Evolutionary conservation across 1,284 basidiomycete genomes (phyloP), one percentile per base, ranked within the genome.

Genomic region (Cutaneotrichosporon dermatis): DNA sequence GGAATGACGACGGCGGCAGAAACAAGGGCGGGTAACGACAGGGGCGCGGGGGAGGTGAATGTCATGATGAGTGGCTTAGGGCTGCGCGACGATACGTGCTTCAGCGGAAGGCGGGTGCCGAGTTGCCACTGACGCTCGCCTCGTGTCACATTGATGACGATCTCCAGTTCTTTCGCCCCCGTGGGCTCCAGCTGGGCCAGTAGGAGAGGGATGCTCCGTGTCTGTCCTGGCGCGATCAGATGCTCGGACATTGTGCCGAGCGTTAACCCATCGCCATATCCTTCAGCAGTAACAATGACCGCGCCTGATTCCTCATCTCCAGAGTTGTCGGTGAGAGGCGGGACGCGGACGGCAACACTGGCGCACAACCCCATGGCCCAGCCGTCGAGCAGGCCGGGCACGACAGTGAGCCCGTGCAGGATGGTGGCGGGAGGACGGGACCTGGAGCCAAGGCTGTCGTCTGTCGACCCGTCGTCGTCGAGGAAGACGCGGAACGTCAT

Each of bases 341-440:
- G 57, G 2, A 55, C 59, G 25, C 67, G 58, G 3, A 74, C 35
- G 3, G 54, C 67, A 2, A 73, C 33, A 0, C 64, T 60, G 0
- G 69, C 46, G 64, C 66, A 72, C 6, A 67, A 60, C 3, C 76
- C 76, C 67, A 72, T 65, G 12, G 71, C 50, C 64, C 62, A 62
- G 4, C 74, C 74, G 45, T 72, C 68, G 3, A 75, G 43, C 10
- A 68, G 42, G 53, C 73, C 70, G 0, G 73, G 74, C 3, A 69
- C 50, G 2, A 66, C 40, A 1, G 48, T 60, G 13, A 68, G 37
- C 0, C 66, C 68, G 0, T 54, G 36, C 2, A 46, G 45, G 3
- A 55, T 4, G 25, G 25, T 25, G 25, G 25, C 25, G 25, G 25
- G 25, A 25, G 25, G 25, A 3, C 25, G 25, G 25, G 25, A 3